Conservation (phyloP, 1,284 basidiomycete species). For the Nidula niveotomentosa region DNA sequence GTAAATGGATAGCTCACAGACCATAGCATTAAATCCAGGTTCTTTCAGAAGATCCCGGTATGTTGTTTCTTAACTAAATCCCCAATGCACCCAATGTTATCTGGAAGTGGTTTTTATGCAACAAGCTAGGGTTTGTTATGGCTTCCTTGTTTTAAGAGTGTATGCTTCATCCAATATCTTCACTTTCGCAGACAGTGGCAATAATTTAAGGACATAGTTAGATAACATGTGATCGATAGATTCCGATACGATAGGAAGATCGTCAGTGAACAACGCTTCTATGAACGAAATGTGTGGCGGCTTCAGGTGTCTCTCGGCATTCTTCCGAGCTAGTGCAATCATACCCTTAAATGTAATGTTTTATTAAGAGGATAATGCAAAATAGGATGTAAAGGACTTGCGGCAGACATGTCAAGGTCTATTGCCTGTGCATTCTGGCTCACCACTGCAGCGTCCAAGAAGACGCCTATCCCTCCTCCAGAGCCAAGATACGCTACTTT, state of each 20-base stretch:
- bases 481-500: conserved; percentile 52
- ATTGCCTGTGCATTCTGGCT: conserved; percentile 47
- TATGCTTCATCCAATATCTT: conserved; percentile 39
- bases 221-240: conserved; percentile 53
- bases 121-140: conserved; percentile 37
- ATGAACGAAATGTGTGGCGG: conserved; percentile 49
- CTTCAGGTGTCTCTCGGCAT: conserved; percentile 36
- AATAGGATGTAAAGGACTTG: conserved; percentile 9
- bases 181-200: conserved; percentile 39
- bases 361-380: background rate
- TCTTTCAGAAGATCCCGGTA: conserved; percentile 33
- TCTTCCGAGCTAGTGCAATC: conserved; percentile 44
- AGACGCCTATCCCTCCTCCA: conserved; percentile 52
- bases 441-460: conserved; percentile 47
- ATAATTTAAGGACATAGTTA: conserved; percentile 54
- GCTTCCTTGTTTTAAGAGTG: conserved; percentile 52
- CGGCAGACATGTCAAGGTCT: conserved; percentile 50
- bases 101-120: conserved; percentile 39
- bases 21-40: conserved; percentile 40
- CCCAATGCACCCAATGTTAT: conserved; percentile 39
- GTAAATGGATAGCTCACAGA: background rate
- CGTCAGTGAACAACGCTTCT: conserved; percentile 35
- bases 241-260: conserved; percentile 42
- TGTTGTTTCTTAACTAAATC: conserved; percentile 37
- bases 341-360: conserved; percentile 36